phyloP scores from a whole-genome alignment of 768 basidiomycete genomes.

The Fomitopsis pulvina region DNA sequence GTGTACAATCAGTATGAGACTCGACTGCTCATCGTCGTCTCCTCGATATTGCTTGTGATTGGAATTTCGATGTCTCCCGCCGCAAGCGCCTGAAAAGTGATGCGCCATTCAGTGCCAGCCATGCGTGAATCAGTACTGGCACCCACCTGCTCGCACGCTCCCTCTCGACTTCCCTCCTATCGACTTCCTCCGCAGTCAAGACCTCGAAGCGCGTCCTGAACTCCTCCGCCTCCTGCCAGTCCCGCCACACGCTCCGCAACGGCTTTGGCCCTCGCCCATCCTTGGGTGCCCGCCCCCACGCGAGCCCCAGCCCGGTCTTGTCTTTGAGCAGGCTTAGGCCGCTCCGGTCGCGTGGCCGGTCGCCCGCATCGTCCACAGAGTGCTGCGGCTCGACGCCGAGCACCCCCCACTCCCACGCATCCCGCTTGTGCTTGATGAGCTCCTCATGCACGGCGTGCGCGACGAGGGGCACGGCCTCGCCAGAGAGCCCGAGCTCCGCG shows the following conservation, averaged over 20 bases:
- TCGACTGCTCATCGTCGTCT: conserved; percentile 6
- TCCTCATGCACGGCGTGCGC: conserved; percentile 95
- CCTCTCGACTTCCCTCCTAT: conserved; percentile 80
- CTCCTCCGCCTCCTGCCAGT: conserved; percentile 90
- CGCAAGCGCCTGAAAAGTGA: conserved; percentile 42
- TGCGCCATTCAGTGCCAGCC: conserved; percentile 2
- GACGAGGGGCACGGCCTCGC: conserved; percentile 84
- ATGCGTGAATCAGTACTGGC: neutral
- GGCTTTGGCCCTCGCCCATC: conserved; percentile 77
- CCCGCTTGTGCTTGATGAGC: conserved; percentile 90
- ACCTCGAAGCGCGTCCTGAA: conserved; percentile 86
- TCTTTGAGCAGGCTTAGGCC: conserved; percentile 62
- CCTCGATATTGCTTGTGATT: conserved; percentile 24
- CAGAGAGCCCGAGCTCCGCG: conserved; percentile 78
- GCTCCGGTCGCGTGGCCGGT: conserved; percentile 37
- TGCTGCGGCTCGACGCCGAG: conserved; percentile 49
- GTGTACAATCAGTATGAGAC: too few relatives aligned
- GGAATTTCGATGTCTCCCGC: conserved; percentile 62
- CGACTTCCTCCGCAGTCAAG: conserved; percentile 85
- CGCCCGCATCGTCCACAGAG: conserved; percentile 19
- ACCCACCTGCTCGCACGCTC: conserved; percentile 73
- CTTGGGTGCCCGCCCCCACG: conserved; percentile 70
- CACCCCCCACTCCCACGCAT: conserved; percentile 91
- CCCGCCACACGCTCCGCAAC: conserved; percentile 87
- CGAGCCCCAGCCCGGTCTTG: conserved; percentile 74